phyloP scores from a whole-genome alignment of 495 filamentous ascomycete species.

The Hypoxylon intermedium region DNA sequence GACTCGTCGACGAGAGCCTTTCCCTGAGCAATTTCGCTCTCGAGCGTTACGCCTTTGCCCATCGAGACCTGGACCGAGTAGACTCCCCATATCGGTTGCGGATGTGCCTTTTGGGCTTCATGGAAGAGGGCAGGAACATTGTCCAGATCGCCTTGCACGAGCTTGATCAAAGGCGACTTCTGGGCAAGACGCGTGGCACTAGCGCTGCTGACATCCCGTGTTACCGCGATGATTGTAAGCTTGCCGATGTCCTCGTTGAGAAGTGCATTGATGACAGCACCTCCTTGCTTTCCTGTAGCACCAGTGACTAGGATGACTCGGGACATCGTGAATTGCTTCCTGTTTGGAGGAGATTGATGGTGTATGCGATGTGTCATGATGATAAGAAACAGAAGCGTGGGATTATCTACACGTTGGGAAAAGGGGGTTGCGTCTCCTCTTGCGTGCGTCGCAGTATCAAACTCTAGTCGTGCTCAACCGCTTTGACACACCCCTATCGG shows the following conservation, averaged over 20 bases:
- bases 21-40: slow-evolving; percentile 68
- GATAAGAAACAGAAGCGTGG: slow-evolving; percentile 6
- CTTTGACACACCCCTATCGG: slow-evolving; percentile 3
- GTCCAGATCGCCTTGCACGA: slow-evolving; percentile 67
- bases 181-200: slow-evolving; percentile 57
- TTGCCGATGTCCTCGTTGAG: slow-evolving; percentile 39
- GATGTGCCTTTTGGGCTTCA: slow-evolving; percentile 48
- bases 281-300: slow-evolving; percentile 74
- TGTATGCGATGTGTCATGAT: background rate
- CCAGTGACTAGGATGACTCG: slow-evolving; percentile 67
- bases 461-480: slow-evolving; percentile 8
- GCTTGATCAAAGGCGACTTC: slow-evolving; percentile 55
- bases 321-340: slow-evolving; percentile 34
- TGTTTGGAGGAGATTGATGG: background rate
- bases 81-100: slow-evolving; percentile 48
- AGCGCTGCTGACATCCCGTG: slow-evolving; percentile 60
- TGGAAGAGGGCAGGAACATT: slow-evolving; percentile 60
- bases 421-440: slow-evolving; percentile 16
- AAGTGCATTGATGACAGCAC: slow-evolving; percentile 64
- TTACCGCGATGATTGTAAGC: slow-evolving; percentile 67
- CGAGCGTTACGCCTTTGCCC: slow-evolving; percentile 56
- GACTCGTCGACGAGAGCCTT: slow-evolving; percentile 66
- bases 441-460: slow-evolving; percentile 21
- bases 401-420: slow-evolving; percentile 8
- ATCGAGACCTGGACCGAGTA: slow-evolving; percentile 50